phyloP scores from a whole-genome alignment of 768 basidiomycete genomes.

The Asterophora lycoperdoides region DNA sequence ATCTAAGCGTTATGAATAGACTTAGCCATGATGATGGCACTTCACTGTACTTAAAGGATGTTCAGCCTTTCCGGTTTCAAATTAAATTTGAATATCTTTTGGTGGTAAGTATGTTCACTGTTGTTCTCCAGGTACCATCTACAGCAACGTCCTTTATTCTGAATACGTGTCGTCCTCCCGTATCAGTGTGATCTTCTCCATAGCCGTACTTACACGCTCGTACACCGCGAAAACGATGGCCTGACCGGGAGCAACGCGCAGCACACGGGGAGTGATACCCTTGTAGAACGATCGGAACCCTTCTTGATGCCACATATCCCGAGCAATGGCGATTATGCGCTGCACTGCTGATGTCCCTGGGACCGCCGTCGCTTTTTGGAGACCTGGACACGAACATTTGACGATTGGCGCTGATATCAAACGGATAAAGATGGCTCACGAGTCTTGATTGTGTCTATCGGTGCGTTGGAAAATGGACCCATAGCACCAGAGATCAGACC shows the following conservation, averaged over 20 bases:
- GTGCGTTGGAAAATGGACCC: slow-evolving; percentile 98
- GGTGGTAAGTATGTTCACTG: too few species aligned
- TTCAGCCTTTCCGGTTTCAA: too few species aligned
- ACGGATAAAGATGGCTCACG: slow-evolving; percentile 44
- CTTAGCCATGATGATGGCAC: too few species aligned
- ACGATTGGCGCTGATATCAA: too few species aligned
- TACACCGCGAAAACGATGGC: slow-evolving; percentile 98
- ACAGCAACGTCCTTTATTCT: slow-evolving; percentile 38
- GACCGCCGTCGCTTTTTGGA: slow-evolving; percentile 77
- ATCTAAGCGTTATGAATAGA: too few species aligned
- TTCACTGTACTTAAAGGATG: too few species aligned
- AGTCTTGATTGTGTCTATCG: slow-evolving; percentile 93
- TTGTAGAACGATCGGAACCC: slow-evolving; percentile 93
- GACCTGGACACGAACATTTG: too few species aligned
- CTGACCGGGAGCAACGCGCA: slow-evolving; percentile 95
- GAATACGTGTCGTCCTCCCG: slow-evolving; percentile 62
- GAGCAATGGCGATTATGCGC: slow-evolving; percentile 74
- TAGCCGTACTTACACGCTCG: slow-evolving; percentile 73
- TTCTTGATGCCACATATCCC: slow-evolving; percentile 92
- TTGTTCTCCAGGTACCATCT: too few species aligned
- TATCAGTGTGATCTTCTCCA: slow-evolving; percentile 62
- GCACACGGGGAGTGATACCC: slow-evolving; percentile 94
- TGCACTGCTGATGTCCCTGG: slow-evolving; percentile 75
- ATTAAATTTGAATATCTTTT: too few species aligned
- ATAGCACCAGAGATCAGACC: slow-evolving; percentile 96